Percentiles rank a stretch among this genome's conserved stretches.
Conservation (phyloP, 1,284 basidiomycete species). For the Boletus austroedulis region DNA sequence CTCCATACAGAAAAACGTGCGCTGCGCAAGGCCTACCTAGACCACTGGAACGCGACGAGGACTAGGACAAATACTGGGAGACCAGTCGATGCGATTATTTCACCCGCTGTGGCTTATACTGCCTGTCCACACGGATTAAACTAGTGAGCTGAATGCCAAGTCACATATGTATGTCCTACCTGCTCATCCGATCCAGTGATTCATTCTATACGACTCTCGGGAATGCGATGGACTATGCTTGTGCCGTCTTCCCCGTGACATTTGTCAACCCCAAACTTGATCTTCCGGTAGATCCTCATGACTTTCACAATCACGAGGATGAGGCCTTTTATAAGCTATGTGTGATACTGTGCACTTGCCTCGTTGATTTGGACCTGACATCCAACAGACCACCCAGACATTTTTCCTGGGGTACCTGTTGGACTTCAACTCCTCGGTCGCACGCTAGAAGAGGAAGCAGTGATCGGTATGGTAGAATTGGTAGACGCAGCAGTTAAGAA, state of each 20-base stretch:
- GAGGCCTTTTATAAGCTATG: constrained; percentile 55
- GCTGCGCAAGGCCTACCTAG: constrained; percentile 52
- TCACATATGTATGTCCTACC: neutral
- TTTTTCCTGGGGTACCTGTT: constrained; percentile 62
- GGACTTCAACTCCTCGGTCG: constrained; percentile 68
- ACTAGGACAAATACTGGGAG: constrained; percentile 54
- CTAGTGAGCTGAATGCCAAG: constrained; percentile 35
- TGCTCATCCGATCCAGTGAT: constrained; percentile 35
- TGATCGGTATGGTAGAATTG: constrained; percentile 63
- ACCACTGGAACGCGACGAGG: constrained; percentile 56
- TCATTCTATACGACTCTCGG: constrained; percentile 59
- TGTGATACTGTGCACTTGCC: constrained; percentile 35
- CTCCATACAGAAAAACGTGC: constrained; percentile 47
- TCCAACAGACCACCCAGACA: constrained; percentile 54
- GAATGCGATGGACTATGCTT: constrained; percentile 70
- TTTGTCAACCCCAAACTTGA: constrained; percentile 54
- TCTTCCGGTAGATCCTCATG: constrained; percentile 40
- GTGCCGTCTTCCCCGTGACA: constrained; percentile 64
- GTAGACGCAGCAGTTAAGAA: constrained; percentile 45
- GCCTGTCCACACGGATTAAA: constrained; percentile 58
- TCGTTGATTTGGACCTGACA: neutral
- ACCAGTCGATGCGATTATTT: constrained; percentile 64
- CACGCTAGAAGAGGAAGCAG: constrained; percentile 71
- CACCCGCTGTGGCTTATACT: constrained; percentile 51
- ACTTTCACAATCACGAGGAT: constrained; percentile 52